These are phyloP conservation scores for Neurospora tetraspora DNA, from an alignment of 495 filamentous ascomycete species.

Conservation along the genomic window DNA sequence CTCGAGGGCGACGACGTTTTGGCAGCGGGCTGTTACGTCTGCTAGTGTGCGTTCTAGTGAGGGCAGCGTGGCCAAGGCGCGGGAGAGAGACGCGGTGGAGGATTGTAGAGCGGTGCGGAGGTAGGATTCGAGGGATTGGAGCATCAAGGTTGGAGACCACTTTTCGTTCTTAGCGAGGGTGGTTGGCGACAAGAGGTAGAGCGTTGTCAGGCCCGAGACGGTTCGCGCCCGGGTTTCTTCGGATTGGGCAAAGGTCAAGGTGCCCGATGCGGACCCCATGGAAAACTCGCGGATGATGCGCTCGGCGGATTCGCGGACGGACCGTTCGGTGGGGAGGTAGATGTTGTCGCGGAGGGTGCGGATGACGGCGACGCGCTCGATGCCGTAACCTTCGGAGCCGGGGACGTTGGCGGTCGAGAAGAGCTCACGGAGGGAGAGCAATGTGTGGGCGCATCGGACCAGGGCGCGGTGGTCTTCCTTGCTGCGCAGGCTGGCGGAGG, in stretches of 20 bases:
- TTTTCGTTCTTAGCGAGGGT: constrained; percentile 33
- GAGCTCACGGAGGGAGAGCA: constrained; percentile 62
- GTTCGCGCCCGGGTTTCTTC: constrained; percentile 67
- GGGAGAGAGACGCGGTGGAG: constrained; percentile 57
- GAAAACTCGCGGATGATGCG: constrained; percentile 79
- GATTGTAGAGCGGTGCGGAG: constrained; percentile 64
- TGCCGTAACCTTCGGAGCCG: constrained; percentile 64
- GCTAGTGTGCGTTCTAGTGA: constrained; percentile 70
- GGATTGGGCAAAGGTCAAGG: constrained; percentile 63
- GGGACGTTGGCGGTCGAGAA: constrained; percentile 49
- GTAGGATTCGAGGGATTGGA: constrained; percentile 71
- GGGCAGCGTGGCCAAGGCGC: constrained; percentile 69
- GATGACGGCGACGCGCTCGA: constrained; percentile 61
- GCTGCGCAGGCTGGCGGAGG: constrained; percentile 6
- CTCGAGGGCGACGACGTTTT: constrained; percentile 83
- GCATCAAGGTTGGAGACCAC: constrained; percentile 60
- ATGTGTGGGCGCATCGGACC: constrained; percentile 65
- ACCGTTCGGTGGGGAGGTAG: constrained; percentile 57
- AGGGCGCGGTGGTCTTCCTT: constrained; percentile 69
- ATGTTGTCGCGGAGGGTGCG: constrained; percentile 56
- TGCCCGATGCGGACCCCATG: constrained; percentile 49
- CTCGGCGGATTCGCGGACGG: constrained; percentile 58
- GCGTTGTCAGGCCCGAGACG: constrained; percentile 61
- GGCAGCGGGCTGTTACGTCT: constrained; percentile 75
- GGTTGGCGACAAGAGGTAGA: constrained; percentile 72